Evolutionary conservation across 1,284 basidiomycete species (phyloP).

Genomic region (Sanghuangporus sanghuang): DNA sequence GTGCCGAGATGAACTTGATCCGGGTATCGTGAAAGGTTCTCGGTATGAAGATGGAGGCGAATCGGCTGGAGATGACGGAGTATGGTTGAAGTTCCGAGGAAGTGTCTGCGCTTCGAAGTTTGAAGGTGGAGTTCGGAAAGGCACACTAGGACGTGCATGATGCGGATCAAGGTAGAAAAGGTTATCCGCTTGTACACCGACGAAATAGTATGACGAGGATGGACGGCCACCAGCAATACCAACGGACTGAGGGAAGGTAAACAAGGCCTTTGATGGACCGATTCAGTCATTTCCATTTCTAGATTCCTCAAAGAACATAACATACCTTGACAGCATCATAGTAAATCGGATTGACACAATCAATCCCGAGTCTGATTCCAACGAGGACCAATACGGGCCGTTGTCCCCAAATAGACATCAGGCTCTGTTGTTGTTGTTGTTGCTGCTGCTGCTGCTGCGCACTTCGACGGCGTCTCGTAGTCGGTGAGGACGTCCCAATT

Average conservation of each 20-base stretch:
- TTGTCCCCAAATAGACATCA: conserved; percentile 60
- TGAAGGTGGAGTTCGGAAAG: conserved; percentile 58
- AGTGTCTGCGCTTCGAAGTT: not conserved
- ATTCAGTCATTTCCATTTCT: not conserved
- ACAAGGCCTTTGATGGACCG: conserved; percentile 54
- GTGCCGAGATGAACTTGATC: conserved; percentile 56
- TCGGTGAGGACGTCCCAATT: conserved; percentile 13
- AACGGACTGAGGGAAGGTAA: conserved; percentile 91
- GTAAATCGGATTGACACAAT: conserved; percentile 94
- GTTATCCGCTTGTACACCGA: conserved; percentile 85
- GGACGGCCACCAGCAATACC: conserved; percentile 96
- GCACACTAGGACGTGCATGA: conserved; percentile 78
- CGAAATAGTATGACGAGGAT: conserved; percentile 95
- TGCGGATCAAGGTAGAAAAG: conserved; percentile 98
- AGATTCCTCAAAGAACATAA: conserved; percentile 3
- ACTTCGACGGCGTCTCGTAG: conserved; percentile 9
- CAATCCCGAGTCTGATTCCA: conserved; percentile 83
- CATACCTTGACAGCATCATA: conserved; percentile 89
- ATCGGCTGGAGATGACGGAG: conserved; percentile 19
- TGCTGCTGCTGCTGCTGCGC: conserved; percentile 4
- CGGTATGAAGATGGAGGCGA: conserved; percentile 51
- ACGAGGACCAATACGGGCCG: conserved; percentile 85
- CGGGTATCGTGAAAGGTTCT: conserved; percentile 46
- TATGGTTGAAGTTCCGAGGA: not conserved
- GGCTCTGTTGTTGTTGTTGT: conserved; percentile 11